phyloP scores from a whole-genome alignment of 208 protist genomes.

The Angomonas ambiguus region DNA sequence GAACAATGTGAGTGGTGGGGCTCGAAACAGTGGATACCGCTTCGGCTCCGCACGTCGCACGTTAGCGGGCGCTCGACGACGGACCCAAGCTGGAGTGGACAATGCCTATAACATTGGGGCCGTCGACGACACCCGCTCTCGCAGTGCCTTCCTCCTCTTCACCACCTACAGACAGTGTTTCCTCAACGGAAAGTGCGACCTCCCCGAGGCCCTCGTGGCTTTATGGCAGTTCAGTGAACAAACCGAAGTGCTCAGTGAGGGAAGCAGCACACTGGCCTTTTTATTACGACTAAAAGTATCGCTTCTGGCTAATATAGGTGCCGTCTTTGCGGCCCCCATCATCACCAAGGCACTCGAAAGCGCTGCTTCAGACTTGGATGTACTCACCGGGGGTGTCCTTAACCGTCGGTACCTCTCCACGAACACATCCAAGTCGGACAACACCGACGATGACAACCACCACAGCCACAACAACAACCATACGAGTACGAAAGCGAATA shows the following conservation, averaged over 20 bases:
- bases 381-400: constrained; percentile 28
- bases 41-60: neutral
- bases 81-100: neutral
- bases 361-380: constrained; percentile 28
- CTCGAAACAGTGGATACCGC: neutral
- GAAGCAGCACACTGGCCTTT: constrained; percentile 27
- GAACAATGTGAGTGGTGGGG: constrained; percentile 9
- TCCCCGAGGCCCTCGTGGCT: constrained; percentile 30
- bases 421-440: neutral
- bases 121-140: constrained; percentile 19
- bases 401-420: neutral
- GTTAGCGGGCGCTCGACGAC: neutral
- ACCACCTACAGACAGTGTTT: constrained; percentile 25
- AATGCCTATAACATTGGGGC: constrained; percentile 5
- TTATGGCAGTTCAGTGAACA: constrained; percentile 35
- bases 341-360: constrained; percentile 28
- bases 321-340: constrained; percentile 24
- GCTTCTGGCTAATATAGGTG: constrained; percentile 26
- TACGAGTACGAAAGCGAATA: neutral
- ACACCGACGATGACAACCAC: neutral
- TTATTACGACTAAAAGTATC: constrained; percentile 28
- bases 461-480: neutral
- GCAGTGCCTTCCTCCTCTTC: constrained; percentile 19
- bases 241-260: constrained; percentile 25
- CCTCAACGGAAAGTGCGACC: constrained; percentile 29